These are phyloP conservation scores for Trichoderma semiorbis DNA, from an alignment of 2,329 filamentous ascomycete genomes.

Conservation along the genomic window DNA sequence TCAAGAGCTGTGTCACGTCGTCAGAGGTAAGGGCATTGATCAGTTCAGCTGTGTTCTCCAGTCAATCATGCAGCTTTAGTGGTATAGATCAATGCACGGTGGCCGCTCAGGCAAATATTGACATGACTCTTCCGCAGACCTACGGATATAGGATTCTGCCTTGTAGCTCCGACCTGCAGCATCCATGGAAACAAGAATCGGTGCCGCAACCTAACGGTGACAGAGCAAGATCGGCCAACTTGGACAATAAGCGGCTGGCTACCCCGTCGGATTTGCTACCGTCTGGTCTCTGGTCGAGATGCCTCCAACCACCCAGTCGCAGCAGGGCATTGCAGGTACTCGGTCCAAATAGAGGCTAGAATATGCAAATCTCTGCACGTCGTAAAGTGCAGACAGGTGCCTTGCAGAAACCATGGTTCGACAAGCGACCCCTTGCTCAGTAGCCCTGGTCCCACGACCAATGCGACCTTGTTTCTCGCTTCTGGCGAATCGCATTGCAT, in stretches of 20 bases:
- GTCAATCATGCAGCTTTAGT: not conserved
- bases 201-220: not conserved
- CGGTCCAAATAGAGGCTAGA: not conserved
- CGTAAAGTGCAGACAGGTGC: slow-evolving; percentile 11
- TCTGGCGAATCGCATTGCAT: not conserved
- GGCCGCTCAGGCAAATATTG: not conserved
- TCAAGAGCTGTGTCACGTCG: not conserved
- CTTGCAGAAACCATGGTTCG: slow-evolving; percentile 11
- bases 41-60: not conserved
- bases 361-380: slow-evolving; percentile 5
- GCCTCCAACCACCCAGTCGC: not conserved
- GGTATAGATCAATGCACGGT: too few species aligned
- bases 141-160: not conserved
- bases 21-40: not conserved
- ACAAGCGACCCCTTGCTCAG: not conserved
- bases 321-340: not conserved
- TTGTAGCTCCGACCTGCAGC: not conserved
- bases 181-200: not conserved
- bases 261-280: not conserved
- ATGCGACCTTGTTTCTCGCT: not conserved
- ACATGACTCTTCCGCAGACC: too few species aligned
- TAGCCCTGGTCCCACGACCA: not conserved
- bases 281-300: not conserved
- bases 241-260: not conserved
- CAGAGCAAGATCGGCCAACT: not conserved